Base-by-base conservation (phyloP, 257 asterid genomes). In the Misopates orontium region DNA sequence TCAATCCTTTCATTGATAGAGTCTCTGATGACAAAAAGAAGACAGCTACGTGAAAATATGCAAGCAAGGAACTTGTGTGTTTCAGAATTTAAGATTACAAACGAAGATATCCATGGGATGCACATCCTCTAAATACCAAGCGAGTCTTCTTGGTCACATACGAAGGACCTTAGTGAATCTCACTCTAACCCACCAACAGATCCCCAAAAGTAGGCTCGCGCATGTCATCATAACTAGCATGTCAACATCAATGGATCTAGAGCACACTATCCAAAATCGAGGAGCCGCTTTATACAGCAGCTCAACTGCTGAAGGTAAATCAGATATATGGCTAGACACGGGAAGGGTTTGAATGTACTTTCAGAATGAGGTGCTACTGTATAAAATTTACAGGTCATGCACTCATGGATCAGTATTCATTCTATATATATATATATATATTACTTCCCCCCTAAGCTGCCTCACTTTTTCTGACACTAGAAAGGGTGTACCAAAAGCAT, bases 1-100 rank as follows among this genome's bases (percentile, higher is more conserved):
- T 90, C 80, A 94, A 78, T 64, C 99, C 99, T 80, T 94, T 94
- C 99, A 94, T 94, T 12, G 99, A 90, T 62, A 90, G 78, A 36
- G 99, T 94, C 78, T 94, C 99, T 94, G 87, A 32, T 53, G 62
- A 73, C 66, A 68, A 59, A 64, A 66, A 69, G 48, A 64, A 70
- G 45, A 40, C 48, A 54, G 44, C 47, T 49, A 62, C 64, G 48
- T 59, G 15, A 28, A 59, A 25, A 20, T 15, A 45, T 15, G 11
- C 14, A 57, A 62, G 65, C 56, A 48, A 15, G 52, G 59, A 56
- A 8, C 32, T 22, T 4, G 24, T 14, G 20, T 18, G 28, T 36
- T 39, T 23, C 8, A 68, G 31, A 56, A 65, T 31, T 15, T 60
- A 69, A 45, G 20, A 51, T 17, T 54, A 44, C 51, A 39, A 50